A percentile compares a stretch with the other conserved stretches of the same genome.
These are phyloP conservation scores for Phialophora macrospora DNA, from an alignment of 2,329 filamentous ascomycete species.

Conservation along the genomic window DNA sequence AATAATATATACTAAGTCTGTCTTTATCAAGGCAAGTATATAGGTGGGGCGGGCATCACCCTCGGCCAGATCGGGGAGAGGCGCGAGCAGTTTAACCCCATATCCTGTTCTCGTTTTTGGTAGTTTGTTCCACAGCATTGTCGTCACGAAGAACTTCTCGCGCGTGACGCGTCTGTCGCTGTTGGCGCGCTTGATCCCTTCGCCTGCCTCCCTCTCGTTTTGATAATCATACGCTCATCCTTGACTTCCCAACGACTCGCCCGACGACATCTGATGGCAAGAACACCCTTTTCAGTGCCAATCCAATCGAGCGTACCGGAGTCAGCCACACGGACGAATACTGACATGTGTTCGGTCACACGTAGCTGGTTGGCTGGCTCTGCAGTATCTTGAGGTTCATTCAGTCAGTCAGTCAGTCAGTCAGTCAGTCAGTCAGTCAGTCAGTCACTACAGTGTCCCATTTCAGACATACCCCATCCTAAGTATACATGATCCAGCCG, in stretches of 20 bases:
- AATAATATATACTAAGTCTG: too few species aligned
- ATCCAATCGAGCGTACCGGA: not conserved
- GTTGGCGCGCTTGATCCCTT: slow-evolving; percentile 79
- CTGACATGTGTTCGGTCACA: not conserved
- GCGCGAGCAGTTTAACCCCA: too few species aligned
- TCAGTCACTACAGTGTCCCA: too few species aligned
- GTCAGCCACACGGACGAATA: not conserved
- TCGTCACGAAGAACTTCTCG: slow-evolving; percentile 87
- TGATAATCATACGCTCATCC: slow-evolving; percentile 67
- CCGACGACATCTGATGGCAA: not conserved
- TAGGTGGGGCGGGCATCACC: too few species aligned
- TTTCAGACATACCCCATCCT: too few species aligned
- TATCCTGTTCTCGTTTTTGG: slow-evolving; percentile 61
- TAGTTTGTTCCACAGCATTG: slow-evolving; percentile 94
- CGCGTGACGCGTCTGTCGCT: slow-evolving; percentile 80
- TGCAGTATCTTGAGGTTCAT: not conserved
- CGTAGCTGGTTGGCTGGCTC: not conserved
- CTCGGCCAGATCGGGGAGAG: too few species aligned
- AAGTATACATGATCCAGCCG: too few species aligned
- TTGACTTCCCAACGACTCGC: too few species aligned
- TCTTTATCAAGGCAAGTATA: too few species aligned
- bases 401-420: too few species aligned
- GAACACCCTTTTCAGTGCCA: too few species aligned
- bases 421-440: too few species aligned
- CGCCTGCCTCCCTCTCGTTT: slow-evolving; percentile 77